phyloP scores from a whole-genome alignment of 2,329 filamentous ascomycete species.

The Penicillium sp. region DNA sequence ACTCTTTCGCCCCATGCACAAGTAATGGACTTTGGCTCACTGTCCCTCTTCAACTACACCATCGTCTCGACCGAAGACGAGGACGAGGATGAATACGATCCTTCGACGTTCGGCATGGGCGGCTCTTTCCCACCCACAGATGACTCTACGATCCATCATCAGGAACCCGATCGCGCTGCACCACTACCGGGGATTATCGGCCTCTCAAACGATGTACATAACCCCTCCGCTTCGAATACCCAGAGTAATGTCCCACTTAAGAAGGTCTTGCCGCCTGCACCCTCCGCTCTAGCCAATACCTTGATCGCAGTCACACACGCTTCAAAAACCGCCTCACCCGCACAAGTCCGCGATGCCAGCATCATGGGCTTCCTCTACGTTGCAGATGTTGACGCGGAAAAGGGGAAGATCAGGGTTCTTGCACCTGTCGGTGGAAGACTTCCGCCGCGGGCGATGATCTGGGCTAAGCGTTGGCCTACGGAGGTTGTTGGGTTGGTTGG shows the following conservation, averaged over 20 bases:
- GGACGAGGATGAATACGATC: constrained; percentile 53
- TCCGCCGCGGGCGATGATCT: constrained; percentile 77
- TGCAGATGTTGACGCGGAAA: constrained; percentile 84
- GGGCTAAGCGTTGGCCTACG: constrained; percentile 81
- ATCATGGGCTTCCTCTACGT: constrained; percentile 95
- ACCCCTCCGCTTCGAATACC: constrained; percentile 25
- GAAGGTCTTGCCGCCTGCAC: constrained; percentile 65
- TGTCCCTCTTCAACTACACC: constrained; percentile 72
- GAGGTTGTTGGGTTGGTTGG: constrained; percentile 76
- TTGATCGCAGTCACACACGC: constrained; percentile 85
- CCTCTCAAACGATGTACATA: constrained; percentile 23
- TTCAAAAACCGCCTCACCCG: constrained; percentile 67
- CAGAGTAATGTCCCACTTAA: constrained; percentile 51
- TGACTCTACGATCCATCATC: constrained; percentile 17
- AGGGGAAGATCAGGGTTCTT: constrained; percentile 77
- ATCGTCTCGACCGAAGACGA: constrained; percentile 60
- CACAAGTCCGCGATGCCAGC: constrained; percentile 75
- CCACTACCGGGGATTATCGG: constrained; percentile 32
- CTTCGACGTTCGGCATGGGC: constrained; percentile 36
- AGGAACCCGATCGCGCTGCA: constrained; percentile 23
- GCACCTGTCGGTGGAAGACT: constrained; percentile 82
- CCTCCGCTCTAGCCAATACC: constrained; percentile 70
- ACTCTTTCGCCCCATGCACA: constrained; percentile 87
- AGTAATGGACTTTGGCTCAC: constrained; percentile 73
- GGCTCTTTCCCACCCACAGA: constrained; percentile 42